Evolutionary conservation across 2,329 filamentous ascomycete genomes (phyloP).

Genomic region (Cladosporium sphaerospermum): DNA sequence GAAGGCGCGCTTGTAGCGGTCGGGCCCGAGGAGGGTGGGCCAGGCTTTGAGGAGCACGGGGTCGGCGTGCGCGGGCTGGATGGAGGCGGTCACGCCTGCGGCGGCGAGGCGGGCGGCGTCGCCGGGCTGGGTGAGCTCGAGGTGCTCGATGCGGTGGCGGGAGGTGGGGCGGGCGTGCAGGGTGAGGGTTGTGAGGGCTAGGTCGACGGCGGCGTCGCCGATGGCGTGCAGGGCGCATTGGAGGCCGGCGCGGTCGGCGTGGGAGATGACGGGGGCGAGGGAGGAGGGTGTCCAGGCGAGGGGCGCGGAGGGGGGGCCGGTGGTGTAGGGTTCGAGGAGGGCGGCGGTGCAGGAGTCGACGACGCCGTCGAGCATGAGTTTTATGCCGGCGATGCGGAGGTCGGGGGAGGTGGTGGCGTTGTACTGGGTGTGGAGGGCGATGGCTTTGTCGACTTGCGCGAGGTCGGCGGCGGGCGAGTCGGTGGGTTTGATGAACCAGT

Average conservation of each 20-base stretch:
- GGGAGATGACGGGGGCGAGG: conserved; percentile 48
- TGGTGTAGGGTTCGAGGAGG: conserved; percentile 52
- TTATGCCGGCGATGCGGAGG: conserved; percentile 54
- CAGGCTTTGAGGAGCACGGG: conserved; percentile 58
- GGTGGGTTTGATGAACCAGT: conserved; percentile 50
- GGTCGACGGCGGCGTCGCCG: conserved; percentile 53
- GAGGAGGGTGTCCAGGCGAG: conserved; percentile 51
- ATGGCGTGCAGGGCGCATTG: conserved; percentile 62
- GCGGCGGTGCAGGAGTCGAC: conserved; percentile 61
- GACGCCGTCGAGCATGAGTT: conserved; percentile 60
- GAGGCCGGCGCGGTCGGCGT: conserved; percentile 49
- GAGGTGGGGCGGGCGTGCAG: conserved; percentile 35
- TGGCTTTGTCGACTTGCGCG: conserved; percentile 47
- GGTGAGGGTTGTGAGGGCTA: conserved; percentile 53
- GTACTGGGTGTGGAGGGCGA: conserved; percentile 42
- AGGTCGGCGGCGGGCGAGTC: conserved; percentile 41
- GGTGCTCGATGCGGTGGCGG: conserved; percentile 59
- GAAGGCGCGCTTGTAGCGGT: conserved; percentile 54
- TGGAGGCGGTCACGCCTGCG: conserved; percentile 71
- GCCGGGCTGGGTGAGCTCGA: conserved; percentile 51
- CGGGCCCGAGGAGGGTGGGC: conserved; percentile 50
- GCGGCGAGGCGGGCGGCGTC: conserved; percentile 53
- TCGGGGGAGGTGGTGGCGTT: conserved; percentile 41
- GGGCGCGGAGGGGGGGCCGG: conserved; percentile 38
- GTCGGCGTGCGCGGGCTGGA: conserved; percentile 90